Base-by-base conservation (phyloP, 2,329 filamentous ascomycete species). In the Nakataea oryzae region DNA sequence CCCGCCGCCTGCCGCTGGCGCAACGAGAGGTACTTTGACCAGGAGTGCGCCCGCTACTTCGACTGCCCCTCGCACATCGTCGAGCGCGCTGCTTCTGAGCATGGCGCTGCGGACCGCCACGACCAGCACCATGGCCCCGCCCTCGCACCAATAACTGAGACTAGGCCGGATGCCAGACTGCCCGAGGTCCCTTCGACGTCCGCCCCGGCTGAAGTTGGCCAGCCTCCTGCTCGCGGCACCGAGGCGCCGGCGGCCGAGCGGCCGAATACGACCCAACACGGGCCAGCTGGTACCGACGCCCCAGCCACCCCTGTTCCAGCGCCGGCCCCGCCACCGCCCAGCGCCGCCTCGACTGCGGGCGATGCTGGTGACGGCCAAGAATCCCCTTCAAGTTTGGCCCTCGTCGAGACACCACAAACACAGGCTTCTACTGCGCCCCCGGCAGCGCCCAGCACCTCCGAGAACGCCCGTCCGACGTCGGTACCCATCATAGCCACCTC, bases 51-150 rank as follows among this genome's bases (percentile, higher is more conserved):
- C 13, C 74, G 74, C 58, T 81, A 74, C 68, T 75, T 79, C 62
- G 80, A 82, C 69, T 81, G 79, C 56, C 79, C 79, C 34, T 75
- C 77, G 4, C 79, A 82, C 62, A 64, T 71, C 24, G 66, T 78
- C 57, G 75, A 76, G 66, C 74, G 79, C 60, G 67, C 66, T 30
- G 63, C 73, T 26, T 74, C 74, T 47, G 70, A 70, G 32, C 65
- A 65, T 9, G 41, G 26, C 14, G 62, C 67, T 47, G 65, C 66
- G 11, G 41, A 50, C 21, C 21, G 7, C 17, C 41, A n/a, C 8
- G 41, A n/a, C 14, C 66, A 59, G 13, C 12, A 26, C 41, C 17
- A 11, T 9, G 7, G 21, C 11, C 41, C 41, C 41, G 41, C 41
- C 24, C 41, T n/a, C 7, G 11, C 21, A n/a, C 41, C 41, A 47